Percentiles rank a stretch among this genome's conserved stretches.
Evolutionary conservation across 1,284 basidiomycete species (phyloP).

Genomic region (Wolfiporia cocos): DNA sequence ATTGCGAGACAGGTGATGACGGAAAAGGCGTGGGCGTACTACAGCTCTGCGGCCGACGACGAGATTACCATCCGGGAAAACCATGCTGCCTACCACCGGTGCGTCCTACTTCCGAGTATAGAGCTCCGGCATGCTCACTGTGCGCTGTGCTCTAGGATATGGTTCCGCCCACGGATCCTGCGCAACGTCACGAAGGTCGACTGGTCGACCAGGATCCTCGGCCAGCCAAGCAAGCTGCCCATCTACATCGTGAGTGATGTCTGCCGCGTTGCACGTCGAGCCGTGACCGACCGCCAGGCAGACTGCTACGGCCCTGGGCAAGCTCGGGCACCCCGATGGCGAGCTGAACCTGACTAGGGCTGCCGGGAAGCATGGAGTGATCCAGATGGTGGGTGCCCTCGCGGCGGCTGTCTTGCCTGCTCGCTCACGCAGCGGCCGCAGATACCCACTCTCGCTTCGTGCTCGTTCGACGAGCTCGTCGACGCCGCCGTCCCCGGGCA

Average conservation of each 20-base stretch:
- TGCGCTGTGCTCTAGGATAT: constrained; percentile 49
- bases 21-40: constrained; percentile 87
- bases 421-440: constrained; percentile 21
- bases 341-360: constrained; percentile 86
- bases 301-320: constrained; percentile 79
- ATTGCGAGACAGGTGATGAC: constrained; percentile 72
- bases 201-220: constrained; percentile 78
- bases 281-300: constrained; percentile 17
- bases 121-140: not conserved
- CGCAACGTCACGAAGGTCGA: constrained; percentile 81
- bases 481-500: constrained; percentile 73
- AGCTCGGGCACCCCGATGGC: constrained; percentile 93
- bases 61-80: constrained; percentile 89
- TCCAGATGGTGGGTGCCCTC: constrained; percentile 71
- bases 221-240: constrained; percentile 69
- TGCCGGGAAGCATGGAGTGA: constrained; percentile 72
- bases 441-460: constrained; percentile 87
- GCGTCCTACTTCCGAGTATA: not conserved
- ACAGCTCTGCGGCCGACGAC: constrained; percentile 83
- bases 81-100: constrained; percentile 81
- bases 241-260: constrained; percentile 52
- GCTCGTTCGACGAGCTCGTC: constrained; percentile 87
- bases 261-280: not conserved
- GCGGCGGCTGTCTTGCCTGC: not conserved
- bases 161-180: constrained; percentile 90